A percentile compares a stretch with the other conserved stretches of the same genome.
phyloP scores from a whole-genome alignment of 768 basidiomycete genomes.

The Mycena olivaceomarginata region DNA sequence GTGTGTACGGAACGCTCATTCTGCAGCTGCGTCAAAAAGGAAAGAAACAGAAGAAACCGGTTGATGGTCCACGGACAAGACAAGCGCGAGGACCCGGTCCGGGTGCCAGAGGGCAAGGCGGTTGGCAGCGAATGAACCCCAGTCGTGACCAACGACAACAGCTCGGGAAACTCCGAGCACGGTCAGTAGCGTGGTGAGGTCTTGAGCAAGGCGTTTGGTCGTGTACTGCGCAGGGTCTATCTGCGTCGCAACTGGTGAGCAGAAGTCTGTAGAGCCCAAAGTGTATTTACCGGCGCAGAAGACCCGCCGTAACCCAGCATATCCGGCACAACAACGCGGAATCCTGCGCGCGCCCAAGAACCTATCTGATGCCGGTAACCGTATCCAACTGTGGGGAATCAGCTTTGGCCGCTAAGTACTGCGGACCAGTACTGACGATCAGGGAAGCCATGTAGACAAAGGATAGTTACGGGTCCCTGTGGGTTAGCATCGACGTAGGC shows the following conservation, averaged over 20 bases:
- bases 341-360: constrained; percentile 79
- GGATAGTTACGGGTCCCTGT: constrained; percentile 67
- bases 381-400: constrained; percentile 54
- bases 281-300: neutral
- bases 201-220: constrained; percentile 74
- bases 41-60: neutral
- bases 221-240: constrained; percentile 73
- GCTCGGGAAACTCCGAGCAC: constrained; percentile 69
- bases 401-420: neutral
- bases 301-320: constrained; percentile 57
- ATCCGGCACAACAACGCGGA: constrained; percentile 77
- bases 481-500: constrained; percentile 51
- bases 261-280: neutral
- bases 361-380: constrained; percentile 87
- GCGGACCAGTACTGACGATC: constrained; percentile 65
- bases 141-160: constrained; percentile 88
- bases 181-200: constrained; percentile 81
- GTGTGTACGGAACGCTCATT: constrained; percentile 80
- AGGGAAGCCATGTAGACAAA: constrained; percentile 91
- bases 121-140: constrained; percentile 80
- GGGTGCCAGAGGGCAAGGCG: constrained; percentile 87
- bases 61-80: constrained; percentile 66
- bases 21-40: constrained; percentile 57
- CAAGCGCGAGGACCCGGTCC: constrained; percentile 73
- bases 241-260: constrained; percentile 50